phyloP scores from a whole-genome alignment of 495 filamentous ascomycete species.

The Neurospora sublineolata region DNA sequence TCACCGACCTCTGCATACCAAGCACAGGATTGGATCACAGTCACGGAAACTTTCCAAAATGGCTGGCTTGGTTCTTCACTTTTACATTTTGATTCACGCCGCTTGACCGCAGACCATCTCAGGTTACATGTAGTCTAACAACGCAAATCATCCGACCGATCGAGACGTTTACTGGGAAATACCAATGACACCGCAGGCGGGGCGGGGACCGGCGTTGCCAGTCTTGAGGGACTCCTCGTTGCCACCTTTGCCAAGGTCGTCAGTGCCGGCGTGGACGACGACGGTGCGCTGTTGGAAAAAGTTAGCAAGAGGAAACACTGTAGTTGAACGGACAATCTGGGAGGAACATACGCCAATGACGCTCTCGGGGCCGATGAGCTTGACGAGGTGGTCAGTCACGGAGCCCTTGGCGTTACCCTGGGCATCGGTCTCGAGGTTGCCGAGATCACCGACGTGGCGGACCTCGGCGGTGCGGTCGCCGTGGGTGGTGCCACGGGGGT shows the following conservation, averaged over 20 bases:
- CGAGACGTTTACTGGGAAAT: slow-evolving; percentile 48
- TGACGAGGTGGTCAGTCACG: slow-evolving; percentile 66
- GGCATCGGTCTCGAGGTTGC: slow-evolving; percentile 89
- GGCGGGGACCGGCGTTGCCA: slow-evolving; percentile 83
- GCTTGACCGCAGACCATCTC: background rate
- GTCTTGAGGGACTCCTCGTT: slow-evolving; percentile 94
- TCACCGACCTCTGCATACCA: background rate
- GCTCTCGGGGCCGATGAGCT: slow-evolving; percentile 91
- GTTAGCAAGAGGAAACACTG: background rate
- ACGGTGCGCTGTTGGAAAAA: slow-evolving; percentile 62
- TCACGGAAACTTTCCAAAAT: background rate
- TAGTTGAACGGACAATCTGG: background rate
- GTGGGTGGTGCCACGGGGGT: slow-evolving; percentile 85
- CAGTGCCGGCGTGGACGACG: slow-evolving; percentile 87
- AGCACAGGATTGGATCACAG: background rate
- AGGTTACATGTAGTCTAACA: background rate
- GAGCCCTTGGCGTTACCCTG: slow-evolving; percentile 77
- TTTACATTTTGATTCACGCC: background rate
- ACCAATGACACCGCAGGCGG: slow-evolving; percentile 94
- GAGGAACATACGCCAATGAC: slow-evolving; percentile 70
- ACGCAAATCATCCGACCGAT: background rate
- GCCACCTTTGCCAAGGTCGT: slow-evolving; percentile 85
- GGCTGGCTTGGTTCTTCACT: background rate
- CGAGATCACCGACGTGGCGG: slow-evolving; percentile 93
- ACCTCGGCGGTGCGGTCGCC: slow-evolving; percentile 69